phyloP scores from a whole-genome alignment of 2,329 filamentous ascomycete species.

The Aspergillus floridensis region DNA sequence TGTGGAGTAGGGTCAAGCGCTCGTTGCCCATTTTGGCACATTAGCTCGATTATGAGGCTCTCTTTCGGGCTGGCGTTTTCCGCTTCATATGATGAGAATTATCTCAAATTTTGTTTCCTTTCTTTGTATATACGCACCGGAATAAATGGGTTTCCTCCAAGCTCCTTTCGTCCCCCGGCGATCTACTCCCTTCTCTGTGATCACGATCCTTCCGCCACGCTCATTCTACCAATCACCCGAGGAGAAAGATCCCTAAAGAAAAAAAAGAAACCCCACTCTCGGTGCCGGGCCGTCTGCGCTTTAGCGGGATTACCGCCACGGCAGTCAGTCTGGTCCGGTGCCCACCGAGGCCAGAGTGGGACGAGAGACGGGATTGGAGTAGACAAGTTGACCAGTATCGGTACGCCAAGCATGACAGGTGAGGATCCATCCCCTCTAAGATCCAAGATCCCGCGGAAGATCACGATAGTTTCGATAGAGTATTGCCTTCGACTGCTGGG shows the following conservation, averaged over 20 bases:
- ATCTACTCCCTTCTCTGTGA: too few species aligned
- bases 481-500: too few species aligned
- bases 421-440: not conserved
- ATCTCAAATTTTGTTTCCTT: not conserved
- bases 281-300: not conserved
- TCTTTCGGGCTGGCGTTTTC: too few species aligned
- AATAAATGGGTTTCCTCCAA: not conserved
- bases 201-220: too few species aligned
- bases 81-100: not conserved
- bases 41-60: not conserved
- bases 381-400: not conserved
- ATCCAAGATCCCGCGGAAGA: not conserved
- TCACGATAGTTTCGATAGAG: not conserved
- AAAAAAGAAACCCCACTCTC: not conserved
- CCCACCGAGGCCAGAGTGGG: not conserved
- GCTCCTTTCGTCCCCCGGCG: not conserved
- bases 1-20: constrained; percentile 25
- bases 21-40: constrained; percentile 12
- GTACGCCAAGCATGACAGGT: not conserved
- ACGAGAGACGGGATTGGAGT: not conserved
- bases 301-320: not conserved
- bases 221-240: too few species aligned
- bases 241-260: too few species aligned
- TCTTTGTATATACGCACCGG: not conserved
- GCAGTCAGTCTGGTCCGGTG: too few species aligned